Evolutionary conservation across 257 asterid species (phyloP).

Genomic region (Nicotiana sylvestris): DNA sequence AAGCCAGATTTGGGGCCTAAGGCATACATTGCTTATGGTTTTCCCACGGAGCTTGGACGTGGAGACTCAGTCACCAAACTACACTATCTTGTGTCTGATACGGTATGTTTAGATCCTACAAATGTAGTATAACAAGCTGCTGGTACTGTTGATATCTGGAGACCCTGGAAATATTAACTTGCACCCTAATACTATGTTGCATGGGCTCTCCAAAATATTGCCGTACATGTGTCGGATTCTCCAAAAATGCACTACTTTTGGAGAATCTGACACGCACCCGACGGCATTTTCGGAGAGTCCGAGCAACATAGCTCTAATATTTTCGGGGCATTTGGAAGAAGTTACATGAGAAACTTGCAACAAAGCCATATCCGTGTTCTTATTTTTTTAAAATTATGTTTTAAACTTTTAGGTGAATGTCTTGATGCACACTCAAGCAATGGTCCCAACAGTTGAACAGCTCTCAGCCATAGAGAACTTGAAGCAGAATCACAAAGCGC

Average conservation of each 20-base stretch:
- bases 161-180: neutral
- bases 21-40: conserved; percentile 9
- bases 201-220: too few species aligned
- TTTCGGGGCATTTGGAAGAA: neutral
- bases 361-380: neutral
- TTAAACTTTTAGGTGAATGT: conserved; percentile 54
- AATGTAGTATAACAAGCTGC: neutral
- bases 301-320: neutral
- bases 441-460: conserved; percentile 20
- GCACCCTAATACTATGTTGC: neutral
- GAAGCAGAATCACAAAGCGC: conserved; percentile 22
- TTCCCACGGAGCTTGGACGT: neutral
- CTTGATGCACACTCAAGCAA: conserved; percentile 50
- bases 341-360: neutral
- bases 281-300: too few species aligned
- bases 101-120: neutral
- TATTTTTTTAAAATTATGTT: conserved; percentile 8
- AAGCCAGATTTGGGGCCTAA: conserved; percentile 10
- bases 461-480: conserved; percentile 28
- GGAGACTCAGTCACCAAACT: conserved; percentile 13
- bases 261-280: too few species aligned
- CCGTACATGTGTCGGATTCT: too few species aligned
- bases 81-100: neutral
- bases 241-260: too few species aligned
- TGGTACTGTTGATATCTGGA: neutral